A percentile compares a stretch with the other conserved stretches of the same genome.
Evolutionary conservation across 306 rosid species (phyloP).

Genomic region (Albizia julibrissin): DNA sequence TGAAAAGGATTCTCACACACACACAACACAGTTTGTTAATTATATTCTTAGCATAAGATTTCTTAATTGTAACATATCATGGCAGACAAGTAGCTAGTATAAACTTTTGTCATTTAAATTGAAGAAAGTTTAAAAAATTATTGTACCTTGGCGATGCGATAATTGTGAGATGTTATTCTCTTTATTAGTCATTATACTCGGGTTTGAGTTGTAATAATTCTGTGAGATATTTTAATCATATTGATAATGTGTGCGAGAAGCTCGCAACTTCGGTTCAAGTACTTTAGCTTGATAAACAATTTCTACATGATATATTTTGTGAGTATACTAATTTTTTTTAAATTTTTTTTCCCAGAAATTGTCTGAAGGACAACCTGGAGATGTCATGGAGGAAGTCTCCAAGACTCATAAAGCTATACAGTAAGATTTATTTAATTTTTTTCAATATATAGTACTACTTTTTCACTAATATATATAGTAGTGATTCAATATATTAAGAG

Average conservation of each 20-base stretch:
- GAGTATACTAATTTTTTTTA: not conserved
- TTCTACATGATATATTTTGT: not conserved
- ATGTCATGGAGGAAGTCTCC: conserved; percentile 67
- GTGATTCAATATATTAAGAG: not conserved
- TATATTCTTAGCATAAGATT: not conserved
- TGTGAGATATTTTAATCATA: not conserved
- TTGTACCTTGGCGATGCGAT: not conserved
- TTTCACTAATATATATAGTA: not conserved
- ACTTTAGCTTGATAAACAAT: not conserved
- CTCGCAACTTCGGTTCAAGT: too few species aligned
- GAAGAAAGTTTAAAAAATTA: not conserved
- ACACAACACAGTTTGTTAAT: not conserved
- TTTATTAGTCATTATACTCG: not conserved
- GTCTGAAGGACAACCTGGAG: conserved; percentile 56
- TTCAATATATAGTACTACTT: not conserved
- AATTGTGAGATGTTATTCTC: too few species aligned
- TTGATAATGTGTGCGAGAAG: not conserved
- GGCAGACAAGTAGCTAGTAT: not conserved
- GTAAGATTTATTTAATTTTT: conserved; percentile 37
- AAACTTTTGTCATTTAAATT: not conserved
- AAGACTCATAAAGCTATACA: conserved; percentile 82
- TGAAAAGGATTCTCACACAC: not conserved
- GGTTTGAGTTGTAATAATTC: not conserved
- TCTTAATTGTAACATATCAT: not conserved
- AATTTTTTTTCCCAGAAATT: conserved; percentile 41